Base-by-base conservation (phyloP, 176 grass and related monocot genomes). In the Oryza glumipatula region DNA sequence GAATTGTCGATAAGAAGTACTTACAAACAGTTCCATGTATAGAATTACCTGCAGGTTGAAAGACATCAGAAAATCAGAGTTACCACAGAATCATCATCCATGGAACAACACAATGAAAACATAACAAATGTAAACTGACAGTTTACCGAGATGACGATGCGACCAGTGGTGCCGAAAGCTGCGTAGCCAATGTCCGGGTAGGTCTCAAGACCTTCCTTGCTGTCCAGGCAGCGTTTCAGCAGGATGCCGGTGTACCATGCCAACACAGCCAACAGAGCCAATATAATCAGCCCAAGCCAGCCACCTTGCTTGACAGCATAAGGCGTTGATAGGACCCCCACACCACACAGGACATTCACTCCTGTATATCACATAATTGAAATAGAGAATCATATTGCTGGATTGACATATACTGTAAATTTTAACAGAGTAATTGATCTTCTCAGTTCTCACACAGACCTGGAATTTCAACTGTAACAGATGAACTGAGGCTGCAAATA, bases 21-120 rank as follows among this genome's bases (percentile, higher is more conserved):
- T 94, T 94, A 94, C 93, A 83, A 92, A 94, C 6, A 94, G 45
- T 83, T 94, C 93, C 81, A 92, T 48, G 80, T 94, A 94, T 1
- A 94, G n/a, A 9, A 92, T 79, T 67, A 94, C 80, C 90, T 94
- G 90, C 70, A 87, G 38, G 22, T 4, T 41, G 9, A 81, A 70
- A 85, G 44, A 45, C 80, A 64, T 1, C 76, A 5, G 28, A 70
- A 11, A 12, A 9, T 11, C 69, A 75, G 9, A 32, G 21, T 78
- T 22, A 71, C 68, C 38, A 61, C 51, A 61, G 24, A 7, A 72
- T 23, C 15, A 70, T 43, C 60, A 10, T 56, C 13, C 1, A 9
- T 56, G 45, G 33, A 30, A 70, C 44, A 22, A 0, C 3, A 30
- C 36, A 76, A n/a, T 22, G 28, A 71, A 78, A 22, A 54, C 11